Base-by-base conservation (phyloP, 2,329 filamentous ascomycete species). In the Claviceps quebecensis region DNA sequence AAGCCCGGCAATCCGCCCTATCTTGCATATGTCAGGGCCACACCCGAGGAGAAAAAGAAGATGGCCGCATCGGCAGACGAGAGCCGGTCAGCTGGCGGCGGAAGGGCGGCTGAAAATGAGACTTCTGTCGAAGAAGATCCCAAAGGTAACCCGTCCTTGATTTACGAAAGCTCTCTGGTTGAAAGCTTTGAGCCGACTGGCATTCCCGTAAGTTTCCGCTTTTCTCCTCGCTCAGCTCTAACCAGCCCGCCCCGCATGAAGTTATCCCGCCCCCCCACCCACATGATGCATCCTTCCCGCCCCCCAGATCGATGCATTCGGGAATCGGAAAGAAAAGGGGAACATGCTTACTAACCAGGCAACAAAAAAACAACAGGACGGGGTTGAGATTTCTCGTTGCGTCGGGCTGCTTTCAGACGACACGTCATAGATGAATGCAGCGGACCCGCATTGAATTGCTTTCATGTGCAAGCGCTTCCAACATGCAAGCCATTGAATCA, bases 1-100 rank as follows among this genome's bases (percentile, higher is more conserved):
- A 79, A 78, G 60, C 83, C 83, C 1, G 84, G 83, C 1, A 86
- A 86, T 57, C 83, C 83, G 4, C 77, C 76, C 1, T 87, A 87
- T 59, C 66, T 85, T 46, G 76, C 81, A 57, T 89, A 87, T 57
- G 83, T 89, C 45, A 71, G 83, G 51, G 80, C 76, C 56, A 78
- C 71, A 34, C 77, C 83, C 2, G 70, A 74, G 40, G 69, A 84
- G 65, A 88, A 88, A 70, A 57, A 76, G 48, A 68, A 82, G 62
- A 86, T 84, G 68, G 67, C 71, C 45, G 65, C 72, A 47, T 69
- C 70, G 0, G 67, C 73, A 51, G 5, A n/a, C n/a, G 11, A 9
- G 34, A 39, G 17, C 34, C 39, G 7, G 39, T 37, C 26, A 6
- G 23, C 17, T 17, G 47, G 7, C 17, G 26, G n/a, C 9, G 26